phyloP scores from a whole-genome alignment of 495 filamentous ascomycete genomes.

The Aspergillus bertholletiae region DNA sequence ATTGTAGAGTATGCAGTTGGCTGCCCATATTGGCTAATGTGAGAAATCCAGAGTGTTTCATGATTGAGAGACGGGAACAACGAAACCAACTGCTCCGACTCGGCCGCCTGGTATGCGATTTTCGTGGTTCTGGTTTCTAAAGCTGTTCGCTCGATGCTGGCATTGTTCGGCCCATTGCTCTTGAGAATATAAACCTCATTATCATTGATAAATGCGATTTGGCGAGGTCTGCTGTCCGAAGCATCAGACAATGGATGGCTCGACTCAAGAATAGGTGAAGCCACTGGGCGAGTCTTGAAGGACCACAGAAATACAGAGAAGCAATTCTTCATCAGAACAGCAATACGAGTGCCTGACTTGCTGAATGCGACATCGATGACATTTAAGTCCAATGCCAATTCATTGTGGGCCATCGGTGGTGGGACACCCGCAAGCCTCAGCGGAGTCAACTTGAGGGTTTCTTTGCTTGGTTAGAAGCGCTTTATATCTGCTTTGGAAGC shows the following conservation, averaged over 20 bases:
- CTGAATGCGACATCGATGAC: conserved; percentile 73
- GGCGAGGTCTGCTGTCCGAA: conserved; percentile 31
- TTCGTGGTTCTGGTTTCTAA: conserved; percentile 36
- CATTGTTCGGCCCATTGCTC: conserved; percentile 28
- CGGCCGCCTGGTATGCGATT: conserved; percentile 28
- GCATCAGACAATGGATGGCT: conserved; percentile 42
- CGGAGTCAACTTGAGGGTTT: conserved; percentile 76
- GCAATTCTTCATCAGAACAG: conserved; percentile 60
- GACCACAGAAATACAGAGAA: conserved; percentile 66
- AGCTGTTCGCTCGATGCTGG: conserved; percentile 33
- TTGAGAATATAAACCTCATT: conserved; percentile 43
- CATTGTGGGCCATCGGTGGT: conserved; percentile 85
- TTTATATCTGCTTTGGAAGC: neutral
- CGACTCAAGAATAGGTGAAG: conserved; percentile 41
- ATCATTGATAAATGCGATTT: conserved; percentile 43
- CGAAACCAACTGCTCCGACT: conserved; percentile 35
- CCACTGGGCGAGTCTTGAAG: conserved; percentile 45
- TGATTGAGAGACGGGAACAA: conserved; percentile 38
- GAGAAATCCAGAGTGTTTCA: conserved; percentile 41
- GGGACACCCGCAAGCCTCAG: conserved; percentile 80
- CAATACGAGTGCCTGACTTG: conserved; percentile 61
- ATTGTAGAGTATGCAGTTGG: conserved; percentile 32
- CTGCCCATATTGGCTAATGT: conserved; percentile 21
- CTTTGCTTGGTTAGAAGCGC: conserved; percentile 25
- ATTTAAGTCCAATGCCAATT: conserved; percentile 60